A percentile compares a stretch with the other conserved stretches of the same genome.
Evolutionary conservation across 169 alveolate species (phyloP).

Genomic region (Cryptosporidium felis): DNA sequence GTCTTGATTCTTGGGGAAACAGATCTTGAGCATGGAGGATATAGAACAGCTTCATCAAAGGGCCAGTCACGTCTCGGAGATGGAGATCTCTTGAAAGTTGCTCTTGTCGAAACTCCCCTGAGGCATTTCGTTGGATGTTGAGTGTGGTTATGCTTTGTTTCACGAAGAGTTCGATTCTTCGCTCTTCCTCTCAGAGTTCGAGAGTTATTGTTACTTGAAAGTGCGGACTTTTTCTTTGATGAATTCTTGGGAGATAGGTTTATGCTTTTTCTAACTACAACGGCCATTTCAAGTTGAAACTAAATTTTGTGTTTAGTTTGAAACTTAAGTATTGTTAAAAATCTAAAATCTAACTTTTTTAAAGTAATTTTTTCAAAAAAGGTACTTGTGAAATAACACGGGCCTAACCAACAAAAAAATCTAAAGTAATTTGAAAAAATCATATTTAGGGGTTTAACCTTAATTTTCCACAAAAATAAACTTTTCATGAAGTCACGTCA

Average conservation of each 20-base stretch:
- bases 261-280: not conserved
- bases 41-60: slow-evolving; percentile 15
- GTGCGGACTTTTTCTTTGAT: not conserved
- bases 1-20: not conserved
- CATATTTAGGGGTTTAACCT: too few species aligned
- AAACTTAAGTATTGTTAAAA: not conserved
- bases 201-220: not conserved
- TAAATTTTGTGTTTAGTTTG: not conserved
- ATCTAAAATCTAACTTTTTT: not conserved
- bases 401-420: not conserved
- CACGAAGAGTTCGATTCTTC: not conserved
- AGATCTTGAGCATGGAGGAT: slow-evolving; percentile 17
- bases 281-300: not conserved
- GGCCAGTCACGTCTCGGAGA: slow-evolving; percentile 33
- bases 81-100: slow-evolving; percentile 32
- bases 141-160: not conserved
- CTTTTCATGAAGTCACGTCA: too few species aligned
- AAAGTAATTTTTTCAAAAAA: not conserved
- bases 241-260: slow-evolving; percentile 3
- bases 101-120: slow-evolving; percentile 34
- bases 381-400: not conserved
- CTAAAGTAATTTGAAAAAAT: too few species aligned
- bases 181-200: not conserved
- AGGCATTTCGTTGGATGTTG: slow-evolving; percentile 45
- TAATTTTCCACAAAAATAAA: too few species aligned